Conservation (phyloP, 169 alveolate genomes). For the Eimeria acervulina region DNA sequence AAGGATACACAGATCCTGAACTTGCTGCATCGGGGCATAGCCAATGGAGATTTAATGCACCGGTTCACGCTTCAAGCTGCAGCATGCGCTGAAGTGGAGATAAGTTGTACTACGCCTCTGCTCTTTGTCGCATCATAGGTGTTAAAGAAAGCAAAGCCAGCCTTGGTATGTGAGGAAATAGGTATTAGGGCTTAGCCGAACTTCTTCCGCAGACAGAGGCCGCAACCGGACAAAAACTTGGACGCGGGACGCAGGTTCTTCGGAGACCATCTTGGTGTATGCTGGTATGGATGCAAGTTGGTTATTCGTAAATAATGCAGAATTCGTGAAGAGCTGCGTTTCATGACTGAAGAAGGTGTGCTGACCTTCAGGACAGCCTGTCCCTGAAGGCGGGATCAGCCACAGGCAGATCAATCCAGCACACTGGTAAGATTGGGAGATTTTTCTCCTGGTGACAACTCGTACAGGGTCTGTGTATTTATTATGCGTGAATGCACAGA, state of each 20-base stretch:
- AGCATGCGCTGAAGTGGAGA: not conserved
- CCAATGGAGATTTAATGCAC: not conserved
- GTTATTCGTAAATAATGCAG: not conserved
- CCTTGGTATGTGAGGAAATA: not conserved
- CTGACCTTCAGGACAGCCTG: slow-evolving; percentile 18
- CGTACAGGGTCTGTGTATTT: not conserved
- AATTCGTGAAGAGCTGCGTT: not conserved
- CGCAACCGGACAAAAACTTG: slow-evolving; percentile 67
- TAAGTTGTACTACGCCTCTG: not conserved
- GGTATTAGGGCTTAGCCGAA: not conserved
- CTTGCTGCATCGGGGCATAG: not conserved
- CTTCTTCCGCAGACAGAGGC: slow-evolving; percentile 67
- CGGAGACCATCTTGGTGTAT: slow-evolving; percentile 7
- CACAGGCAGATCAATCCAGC: slow-evolving; percentile 3
- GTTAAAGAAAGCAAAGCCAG: not conserved
- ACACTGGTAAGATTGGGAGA: not conserved
- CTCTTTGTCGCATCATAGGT: not conserved
- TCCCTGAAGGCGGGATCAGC: not conserved
- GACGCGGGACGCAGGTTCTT: slow-evolving; percentile 69
- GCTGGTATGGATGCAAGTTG: not conserved
- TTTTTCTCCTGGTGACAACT: not conserved
- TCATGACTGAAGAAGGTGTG: not conserved
- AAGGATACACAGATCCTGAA: slow-evolving; percentile 31
- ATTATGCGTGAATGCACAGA: not conserved
- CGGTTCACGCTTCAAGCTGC: not conserved